phyloP scores from a whole-genome alignment of 441 rosid genomes.

The Breynia disticha region DNA sequence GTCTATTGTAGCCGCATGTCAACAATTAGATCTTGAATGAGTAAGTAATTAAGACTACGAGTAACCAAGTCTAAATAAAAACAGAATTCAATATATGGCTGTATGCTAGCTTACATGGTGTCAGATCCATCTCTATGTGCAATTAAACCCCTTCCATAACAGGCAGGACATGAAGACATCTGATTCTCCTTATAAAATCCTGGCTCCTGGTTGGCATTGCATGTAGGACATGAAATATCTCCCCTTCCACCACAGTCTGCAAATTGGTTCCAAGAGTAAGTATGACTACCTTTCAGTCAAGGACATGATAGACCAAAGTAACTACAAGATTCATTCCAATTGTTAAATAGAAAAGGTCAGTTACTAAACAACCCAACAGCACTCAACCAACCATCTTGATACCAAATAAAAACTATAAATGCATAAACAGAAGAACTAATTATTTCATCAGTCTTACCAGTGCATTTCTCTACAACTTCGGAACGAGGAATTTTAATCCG shows the following conservation, averaged over 20 bases:
- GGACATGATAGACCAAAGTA: conserved; percentile 9
- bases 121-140: conserved; percentile 96
- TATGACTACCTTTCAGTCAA: no score
- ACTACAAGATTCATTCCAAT: neutral
- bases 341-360: neutral
- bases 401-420: neutral
- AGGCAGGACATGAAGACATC: conserved; percentile 51
- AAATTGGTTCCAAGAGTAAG: conserved; percentile 5
- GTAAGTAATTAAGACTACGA: neutral
- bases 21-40: no score
- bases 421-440: neutral
- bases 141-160: conserved; percentile 84
- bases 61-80: neutral
- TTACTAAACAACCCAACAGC: neutral
- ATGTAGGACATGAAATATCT: conserved; percentile 44
- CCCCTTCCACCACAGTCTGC: conserved; percentile 81
- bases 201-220: conserved; percentile 73
- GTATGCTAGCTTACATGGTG: conserved; percentile 44
- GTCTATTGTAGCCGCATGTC: no score
- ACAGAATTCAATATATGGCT: neutral
- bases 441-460: conserved; percentile 33
- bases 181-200: conserved; percentile 72
- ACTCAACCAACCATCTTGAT: neutral
- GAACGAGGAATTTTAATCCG: conserved; percentile 49
- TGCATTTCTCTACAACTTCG: conserved; percentile 68